phyloP scores from a whole-genome alignment of 2,329 filamentous ascomycete species.

The Aspergillus ustus region DNA sequence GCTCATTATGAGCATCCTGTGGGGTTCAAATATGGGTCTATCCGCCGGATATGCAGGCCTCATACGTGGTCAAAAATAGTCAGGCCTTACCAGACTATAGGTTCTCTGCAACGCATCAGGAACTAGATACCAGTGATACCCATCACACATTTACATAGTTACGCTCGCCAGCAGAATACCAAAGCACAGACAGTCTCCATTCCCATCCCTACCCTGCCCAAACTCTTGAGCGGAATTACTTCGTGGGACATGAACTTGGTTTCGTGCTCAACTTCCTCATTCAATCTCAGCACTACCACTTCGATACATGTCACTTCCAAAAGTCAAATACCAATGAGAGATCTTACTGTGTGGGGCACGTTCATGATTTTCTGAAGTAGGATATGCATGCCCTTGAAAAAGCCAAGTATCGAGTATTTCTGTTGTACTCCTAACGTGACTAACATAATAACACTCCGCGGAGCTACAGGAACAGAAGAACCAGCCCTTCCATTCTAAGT shows the following conservation, averaged over 20 bases:
- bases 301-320: not conserved
- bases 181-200: too few species aligned
- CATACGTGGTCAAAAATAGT: not conserved
- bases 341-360: not conserved
- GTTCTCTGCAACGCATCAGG: too few species aligned
- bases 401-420: not conserved
- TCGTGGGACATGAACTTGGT: not conserved
- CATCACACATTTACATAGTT: too few species aligned
- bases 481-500: not conserved
- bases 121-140: too few species aligned
- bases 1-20: not conserved
- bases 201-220: not conserved
- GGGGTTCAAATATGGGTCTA: not conserved
- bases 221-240: not conserved
- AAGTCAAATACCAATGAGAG: not conserved
- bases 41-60: not conserved
- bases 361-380: not conserved
- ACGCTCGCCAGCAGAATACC: too few species aligned
- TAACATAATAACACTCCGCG: not conserved
- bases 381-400: not conserved
- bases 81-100: too few species aligned
- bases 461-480: not conserved
- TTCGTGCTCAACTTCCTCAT: not conserved
- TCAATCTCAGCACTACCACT: not conserved
- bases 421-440: not conserved